Base-by-base conservation (phyloP, 192 early-diverging fungal genomes). In the Haplosporangium gracile region DNA sequence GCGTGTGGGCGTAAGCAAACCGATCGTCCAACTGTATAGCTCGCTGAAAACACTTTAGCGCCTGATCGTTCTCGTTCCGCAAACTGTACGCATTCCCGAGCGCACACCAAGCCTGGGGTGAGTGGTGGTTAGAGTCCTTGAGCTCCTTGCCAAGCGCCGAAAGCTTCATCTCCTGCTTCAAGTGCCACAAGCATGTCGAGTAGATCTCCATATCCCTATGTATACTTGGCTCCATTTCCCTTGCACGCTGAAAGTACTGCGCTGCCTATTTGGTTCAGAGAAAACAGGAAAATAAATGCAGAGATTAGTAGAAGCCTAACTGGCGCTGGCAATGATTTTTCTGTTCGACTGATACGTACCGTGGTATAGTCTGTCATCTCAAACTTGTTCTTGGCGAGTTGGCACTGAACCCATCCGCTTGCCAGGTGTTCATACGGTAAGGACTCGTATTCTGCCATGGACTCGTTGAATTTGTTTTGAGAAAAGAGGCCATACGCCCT, bases 181-280 rank as follows among this genome's bases (percentile, higher is more conserved):
- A 82, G 77, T 98, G 97, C 97, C 97, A 98, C 51, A 98, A 82
- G 40, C 93, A 90, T 16, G 95, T 95, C 26, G 96, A 96, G 79
- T 95, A 98, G 10, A 94, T 82, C 73, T 98, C 97, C 95, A 98
- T 95, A 63, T 94, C 94, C 42, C 92, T 91, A 38, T 94, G 78
- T 5, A 95, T 92, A 82, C 92, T 94, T 13, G 95, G 95, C 49
- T 97, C 96, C 43, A 94, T 40, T 20, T 90, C 68, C 36, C 95
- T 89, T 18, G 91, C 91, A 0, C 80, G 82, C 15, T 72, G 76
- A 81, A 95, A 95, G 51, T 88, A 90, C 70, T 87, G 85, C 6
- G 88, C 89, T 4, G 93, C 93, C 89, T 96, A 70, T 24, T 76
- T 29, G 38, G 20, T 38, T 24, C 1, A 38, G 13, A 77, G 40